phyloP scores from a whole-genome alignment of 2,329 filamentous ascomycete species.

The Coniochaeta sp. region DNA sequence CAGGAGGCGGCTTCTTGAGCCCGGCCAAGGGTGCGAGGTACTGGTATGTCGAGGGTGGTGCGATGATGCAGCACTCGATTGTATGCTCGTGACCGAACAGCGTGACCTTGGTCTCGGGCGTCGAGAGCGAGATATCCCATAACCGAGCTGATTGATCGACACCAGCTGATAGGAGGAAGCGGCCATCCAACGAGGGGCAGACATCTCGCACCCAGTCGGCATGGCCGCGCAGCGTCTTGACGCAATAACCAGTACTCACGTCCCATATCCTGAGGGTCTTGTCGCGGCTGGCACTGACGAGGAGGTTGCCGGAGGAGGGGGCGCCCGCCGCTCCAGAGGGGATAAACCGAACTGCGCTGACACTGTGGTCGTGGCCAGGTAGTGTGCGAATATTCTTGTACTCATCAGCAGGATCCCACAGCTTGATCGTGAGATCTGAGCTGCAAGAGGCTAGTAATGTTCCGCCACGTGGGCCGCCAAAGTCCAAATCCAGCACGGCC shows the following conservation, averaged over 20 bases:
- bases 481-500: conserved; percentile 81
- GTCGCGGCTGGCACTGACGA: conserved; percentile 82
- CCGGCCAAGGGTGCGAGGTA: conserved; percentile 72
- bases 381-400: conserved; percentile 94
- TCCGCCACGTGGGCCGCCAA: conserved; percentile 73
- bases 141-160: conserved; percentile 75
- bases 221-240: conserved; percentile 84
- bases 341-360: conserved; percentile 82
- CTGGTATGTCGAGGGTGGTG: conserved; percentile 70
- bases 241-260: conserved; percentile 83
- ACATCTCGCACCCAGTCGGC: conserved; percentile 89
- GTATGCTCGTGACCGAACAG: conserved; percentile 82
- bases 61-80: conserved; percentile 80
- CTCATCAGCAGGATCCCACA: conserved; percentile 87
- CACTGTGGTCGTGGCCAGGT: conserved; percentile 85
- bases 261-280: conserved; percentile 86
- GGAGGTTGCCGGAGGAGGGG: conserved; percentile 72
- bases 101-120: conserved; percentile 66
- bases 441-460: conserved; percentile 76
- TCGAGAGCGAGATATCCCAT: conserved; percentile 71
- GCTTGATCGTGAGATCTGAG: conserved; percentile 85
- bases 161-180: conserved; percentile 74
- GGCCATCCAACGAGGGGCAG: conserved; percentile 71
- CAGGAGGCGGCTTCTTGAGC: conserved; percentile 70
- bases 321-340: conserved; percentile 68